Conservation (phyloP, 495 filamentous ascomycete species). For the Beverwykella pulmonaria region DNA sequence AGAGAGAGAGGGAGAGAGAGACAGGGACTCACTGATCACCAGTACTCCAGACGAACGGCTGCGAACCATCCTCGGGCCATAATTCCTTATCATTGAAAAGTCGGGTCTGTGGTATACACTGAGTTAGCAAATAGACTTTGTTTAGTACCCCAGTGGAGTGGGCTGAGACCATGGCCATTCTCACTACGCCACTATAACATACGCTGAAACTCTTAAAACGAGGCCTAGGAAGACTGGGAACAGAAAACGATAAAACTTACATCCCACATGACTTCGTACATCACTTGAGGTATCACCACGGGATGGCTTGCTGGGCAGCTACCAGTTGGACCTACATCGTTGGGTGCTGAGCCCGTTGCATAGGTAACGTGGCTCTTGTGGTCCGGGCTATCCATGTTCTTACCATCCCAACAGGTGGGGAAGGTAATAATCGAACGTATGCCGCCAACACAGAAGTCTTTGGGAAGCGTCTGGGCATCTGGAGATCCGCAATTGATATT, state of each 20-base stretch:
- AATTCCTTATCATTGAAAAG: conserved; percentile 24
- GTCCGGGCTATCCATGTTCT: conserved; percentile 56
- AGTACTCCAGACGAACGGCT: conserved; percentile 31
- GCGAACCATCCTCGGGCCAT: conserved; percentile 31
- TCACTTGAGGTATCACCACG: conserved; percentile 29
- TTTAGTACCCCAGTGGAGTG: background rate
- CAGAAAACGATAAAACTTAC: conserved; percentile 9
- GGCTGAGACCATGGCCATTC: background rate
- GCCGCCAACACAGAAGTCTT: conserved; percentile 19
- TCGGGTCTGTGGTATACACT: conserved; percentile 9
- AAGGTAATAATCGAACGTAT: conserved; percentile 29
- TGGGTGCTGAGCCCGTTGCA: conserved; percentile 12
- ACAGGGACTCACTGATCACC: conserved; percentile 35
- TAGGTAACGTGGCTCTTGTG: conserved; percentile 53
- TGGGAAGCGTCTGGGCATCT: conserved; percentile 24
- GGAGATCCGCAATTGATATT: conserved; percentile 28
- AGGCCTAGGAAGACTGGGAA: background rate
- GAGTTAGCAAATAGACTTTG: conserved; percentile 2
- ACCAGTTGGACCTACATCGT: conserved; percentile 37
- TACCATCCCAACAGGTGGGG: conserved; percentile 55
- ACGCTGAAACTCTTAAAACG: background rate
- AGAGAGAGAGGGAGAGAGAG: background rate
- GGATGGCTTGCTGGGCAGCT: conserved; percentile 27
- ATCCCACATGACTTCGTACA: conserved; percentile 41
- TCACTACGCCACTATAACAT: background rate